Base-by-base conservation (phyloP, 2,329 filamentous ascomycete genomes). In the Dactylella cylindrospora region DNA sequence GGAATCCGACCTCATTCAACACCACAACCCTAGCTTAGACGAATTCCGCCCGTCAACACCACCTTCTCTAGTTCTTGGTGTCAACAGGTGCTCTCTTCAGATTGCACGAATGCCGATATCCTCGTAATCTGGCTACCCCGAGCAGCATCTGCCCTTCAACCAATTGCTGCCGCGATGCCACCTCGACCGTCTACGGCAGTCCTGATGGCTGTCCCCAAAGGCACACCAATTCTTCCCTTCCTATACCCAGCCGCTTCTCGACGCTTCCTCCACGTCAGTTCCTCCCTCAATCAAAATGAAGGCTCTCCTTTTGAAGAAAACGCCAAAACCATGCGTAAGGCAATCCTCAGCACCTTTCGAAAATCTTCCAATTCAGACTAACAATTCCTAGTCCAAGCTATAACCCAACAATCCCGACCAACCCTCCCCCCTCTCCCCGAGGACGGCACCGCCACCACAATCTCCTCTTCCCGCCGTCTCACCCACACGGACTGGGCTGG, bases 241-340 rank as follows among this genome's bases (percentile, higher is more conserved):
- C 49, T 62, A 29, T 54, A 54, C 43, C 49, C 57, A 12, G 49
- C 38, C 9, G 43, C 43, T 32, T 54, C 57, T 23, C 43, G 57
- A 9, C 49, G 57, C 9, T 20, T 54, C 15, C 33, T 62, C 25
- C 53, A 43, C 25, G 32, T 49, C 13, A 62, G 36, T 23, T 19
- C 49, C 1, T 5, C 39, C 9, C 13, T 17, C 20, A 9, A 29
- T 15, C 15, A 43, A 8, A 17, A 32, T 28, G 22, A 32, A 9
- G 23, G n/a, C 12, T 2, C 36, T 32, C 23, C 13, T 3, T 7
- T 17, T 7, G 23, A 31, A 28, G 32, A 45, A n/a, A 36, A 32
- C 15, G 28, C 51, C 39, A 7, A 32, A n/a, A 32, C 36, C 15
- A 47, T 62, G 13, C 22, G 53, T 59, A 47, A 13, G 45, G 25